These are phyloP conservation scores for Rhododendron griersonianum DNA, from an alignment of 148 eudicot genomes.

Conservation along the genomic window DNA sequence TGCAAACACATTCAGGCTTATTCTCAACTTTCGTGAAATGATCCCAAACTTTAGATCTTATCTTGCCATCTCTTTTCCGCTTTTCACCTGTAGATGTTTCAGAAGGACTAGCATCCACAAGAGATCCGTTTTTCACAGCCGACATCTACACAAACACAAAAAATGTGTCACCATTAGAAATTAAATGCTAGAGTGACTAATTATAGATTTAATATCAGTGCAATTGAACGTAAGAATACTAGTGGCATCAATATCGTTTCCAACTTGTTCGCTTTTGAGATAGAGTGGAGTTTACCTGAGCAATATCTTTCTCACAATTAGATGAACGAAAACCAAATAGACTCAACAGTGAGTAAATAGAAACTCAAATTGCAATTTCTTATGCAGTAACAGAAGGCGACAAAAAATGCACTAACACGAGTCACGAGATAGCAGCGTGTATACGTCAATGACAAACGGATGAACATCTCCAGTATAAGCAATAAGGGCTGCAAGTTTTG, in stretches of 20 bases:
- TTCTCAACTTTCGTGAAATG: constrained; percentile 17
- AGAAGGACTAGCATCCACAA: background rate
- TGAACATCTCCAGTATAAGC: background rate
- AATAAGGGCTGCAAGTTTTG: background rate
- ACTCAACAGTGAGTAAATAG: background rate
- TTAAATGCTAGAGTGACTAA: background rate
- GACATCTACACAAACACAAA: background rate
- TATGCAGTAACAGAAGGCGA: background rate
- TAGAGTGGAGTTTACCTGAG: background rate
- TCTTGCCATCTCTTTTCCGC: constrained; percentile 9
- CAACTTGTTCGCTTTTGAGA: background rate
- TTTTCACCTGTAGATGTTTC: background rate
- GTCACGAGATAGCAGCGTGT: background rate
- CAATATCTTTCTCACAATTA: background rate
- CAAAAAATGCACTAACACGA: background rate
- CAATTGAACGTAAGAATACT: background rate
- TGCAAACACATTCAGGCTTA: constrained; percentile 9
- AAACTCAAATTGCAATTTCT: background rate
- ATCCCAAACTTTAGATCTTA: constrained; percentile 19
- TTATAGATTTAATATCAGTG: background rate
- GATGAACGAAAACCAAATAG: background rate
- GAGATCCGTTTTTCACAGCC: background rate
- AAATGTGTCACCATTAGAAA: background rate
- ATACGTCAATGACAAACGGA: background rate
- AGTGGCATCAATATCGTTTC: background rate